phyloP scores from a whole-genome alignment of 805 yeast genomes.

The Sugiyamaella valdiviana region DNA sequence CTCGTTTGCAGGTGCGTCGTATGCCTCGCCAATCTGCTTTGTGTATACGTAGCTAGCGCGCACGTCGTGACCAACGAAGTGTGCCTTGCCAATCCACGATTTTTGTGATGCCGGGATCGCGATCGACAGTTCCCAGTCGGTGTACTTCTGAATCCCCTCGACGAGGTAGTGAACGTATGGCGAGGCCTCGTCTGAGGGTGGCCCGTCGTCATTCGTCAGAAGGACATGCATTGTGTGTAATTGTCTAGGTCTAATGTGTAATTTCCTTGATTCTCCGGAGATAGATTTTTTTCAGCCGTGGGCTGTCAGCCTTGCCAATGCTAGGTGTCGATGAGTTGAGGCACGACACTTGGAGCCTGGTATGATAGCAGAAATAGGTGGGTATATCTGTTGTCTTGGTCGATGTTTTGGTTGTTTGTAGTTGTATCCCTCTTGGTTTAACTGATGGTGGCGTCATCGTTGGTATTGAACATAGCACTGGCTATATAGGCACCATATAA shows the following conservation, averaged over 20 bases:
- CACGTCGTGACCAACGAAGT: conserved; percentile 55
- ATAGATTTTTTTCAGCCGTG: neutral
- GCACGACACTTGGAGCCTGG: no score
- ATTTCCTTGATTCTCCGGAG: neutral
- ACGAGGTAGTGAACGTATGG: conserved; percentile 83
- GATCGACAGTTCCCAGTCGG: conserved; percentile 81
- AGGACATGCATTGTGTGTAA: conserved; percentile 16
- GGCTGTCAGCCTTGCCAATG: no score
- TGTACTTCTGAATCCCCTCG: conserved; percentile 52
- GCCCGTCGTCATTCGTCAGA: conserved; percentile 94
- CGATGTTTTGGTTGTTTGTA: no score
- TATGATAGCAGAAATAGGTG: no score
- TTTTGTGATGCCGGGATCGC: conserved; percentile 78
- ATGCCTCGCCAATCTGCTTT: conserved; percentile 11
- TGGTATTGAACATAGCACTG: no score
- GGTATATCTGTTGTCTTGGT: no score
- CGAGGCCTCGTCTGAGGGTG: conserved; percentile 69
- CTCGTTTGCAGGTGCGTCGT: conserved; percentile 26
- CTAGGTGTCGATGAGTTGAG: no score
- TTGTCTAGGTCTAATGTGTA: neutral
- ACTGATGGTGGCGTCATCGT: no score
- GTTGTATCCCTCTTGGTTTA: no score
- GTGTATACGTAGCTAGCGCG: conserved; percentile 37
- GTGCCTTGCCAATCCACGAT: conserved; percentile 98
- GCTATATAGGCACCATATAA: no score